Evolutionary conservation across 2,329 filamentous ascomycete species (phyloP), one percentile per base, ranked within the genome.

Genomic region (Talaromyces sp.): DNA sequence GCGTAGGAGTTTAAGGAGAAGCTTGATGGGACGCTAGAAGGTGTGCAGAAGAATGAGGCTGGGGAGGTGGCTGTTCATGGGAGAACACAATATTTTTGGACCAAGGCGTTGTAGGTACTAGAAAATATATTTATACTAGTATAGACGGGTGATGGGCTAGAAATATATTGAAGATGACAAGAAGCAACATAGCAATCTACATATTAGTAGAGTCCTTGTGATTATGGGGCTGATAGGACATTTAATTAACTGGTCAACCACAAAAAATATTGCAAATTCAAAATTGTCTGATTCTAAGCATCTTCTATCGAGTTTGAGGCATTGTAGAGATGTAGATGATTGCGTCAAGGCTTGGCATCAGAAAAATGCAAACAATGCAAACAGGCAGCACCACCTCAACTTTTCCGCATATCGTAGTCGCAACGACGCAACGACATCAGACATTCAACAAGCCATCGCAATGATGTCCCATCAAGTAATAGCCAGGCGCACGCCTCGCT

Each of bases 1-100:
- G 19, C 63, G 60, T 79, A 78, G 63, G 76, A 79, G 48, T 83
- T 85, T 54, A 79, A 80, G 64, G 79, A 78, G 50, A 76, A 78
- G 65, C 83, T 88, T 67, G 83, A 87, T 60, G 80, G 84, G 63
- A 83, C 83, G 9, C 68, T 91, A 66, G 77, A 79, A 3, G 24
- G 43, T 39, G 64, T 60, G 16, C 60, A 61, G 31, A 59, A 56
- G 16, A 88, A 91, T 68, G 84, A 83, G 6, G 81, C 84, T 62
- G 88, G 87, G 0, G 83, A 90, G 74, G 80, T 91, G 60, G 83
- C 83, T 19, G 73, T 90, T 50, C 88, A 91, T 76, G 89, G 87
- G 3, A 76, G 81, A 62, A 90, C 88, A 13, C 84, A 85, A 72
- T 82, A 87, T 70, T 84, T 81, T 10, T 92, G 88, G 88, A 87